A percentile compares a stretch with the other conserved stretches of the same genome.
These are phyloP conservation scores for Papiliotrema fonsecae DNA, from an alignment of 1,284 basidiomycete species.

Conservation along the genomic window DNA sequence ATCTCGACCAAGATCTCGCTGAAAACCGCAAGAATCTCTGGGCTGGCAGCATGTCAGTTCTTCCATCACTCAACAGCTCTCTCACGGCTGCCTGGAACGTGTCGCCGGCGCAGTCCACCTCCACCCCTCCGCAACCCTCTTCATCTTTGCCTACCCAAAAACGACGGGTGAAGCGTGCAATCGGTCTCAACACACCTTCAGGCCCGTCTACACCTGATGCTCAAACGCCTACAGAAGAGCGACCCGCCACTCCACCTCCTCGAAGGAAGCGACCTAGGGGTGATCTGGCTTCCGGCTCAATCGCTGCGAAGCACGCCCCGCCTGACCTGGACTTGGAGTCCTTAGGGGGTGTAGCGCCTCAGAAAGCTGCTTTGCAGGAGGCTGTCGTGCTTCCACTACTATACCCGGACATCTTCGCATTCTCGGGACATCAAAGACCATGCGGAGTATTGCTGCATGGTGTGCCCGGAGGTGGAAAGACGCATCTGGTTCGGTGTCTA, in stretches of 20 bases:
- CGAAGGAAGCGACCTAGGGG: slow-evolving; percentile 20
- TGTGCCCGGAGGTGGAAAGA: slow-evolving; percentile 96
- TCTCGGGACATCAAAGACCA: slow-evolving; percentile 88
- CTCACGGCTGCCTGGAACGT: slow-evolving; percentile 41
- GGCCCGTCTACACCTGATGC: slow-evolving; percentile 3
- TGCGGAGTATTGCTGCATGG: slow-evolving; percentile 92
- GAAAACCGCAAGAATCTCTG: neutral
- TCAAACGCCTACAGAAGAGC: slow-evolving; percentile 4
- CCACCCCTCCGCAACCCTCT: slow-evolving; percentile 5
- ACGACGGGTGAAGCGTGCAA: slow-evolving; percentile 16
- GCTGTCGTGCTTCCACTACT: slow-evolving; percentile 90
- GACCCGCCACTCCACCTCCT: slow-evolving; percentile 8
- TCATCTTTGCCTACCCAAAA: slow-evolving; percentile 7
- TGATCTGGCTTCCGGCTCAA: slow-evolving; percentile 7
- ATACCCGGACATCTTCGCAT: slow-evolving; percentile 91
- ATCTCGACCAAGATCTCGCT: too few relatives aligned
- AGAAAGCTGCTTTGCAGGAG: slow-evolving; percentile 89
- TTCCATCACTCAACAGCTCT: slow-evolving; percentile 34
- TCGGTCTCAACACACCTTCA: slow-evolving; percentile 11
- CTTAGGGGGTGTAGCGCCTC: slow-evolving; percentile 79
- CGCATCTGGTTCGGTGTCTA: slow-evolving; percentile 82
- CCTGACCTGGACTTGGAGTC: slow-evolving; percentile 59
- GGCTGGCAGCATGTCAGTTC: slow-evolving; percentile 16
- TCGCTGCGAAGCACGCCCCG: slow-evolving; percentile 42
- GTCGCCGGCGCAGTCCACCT: slow-evolving; percentile 2